A percentile compares a stretch with the other conserved stretches of the same genome.
These are phyloP conservation scores for Sporothrix sp. DNA, from an alignment of 2,329 filamentous ascomycete genomes.

Conservation along the genomic window DNA sequence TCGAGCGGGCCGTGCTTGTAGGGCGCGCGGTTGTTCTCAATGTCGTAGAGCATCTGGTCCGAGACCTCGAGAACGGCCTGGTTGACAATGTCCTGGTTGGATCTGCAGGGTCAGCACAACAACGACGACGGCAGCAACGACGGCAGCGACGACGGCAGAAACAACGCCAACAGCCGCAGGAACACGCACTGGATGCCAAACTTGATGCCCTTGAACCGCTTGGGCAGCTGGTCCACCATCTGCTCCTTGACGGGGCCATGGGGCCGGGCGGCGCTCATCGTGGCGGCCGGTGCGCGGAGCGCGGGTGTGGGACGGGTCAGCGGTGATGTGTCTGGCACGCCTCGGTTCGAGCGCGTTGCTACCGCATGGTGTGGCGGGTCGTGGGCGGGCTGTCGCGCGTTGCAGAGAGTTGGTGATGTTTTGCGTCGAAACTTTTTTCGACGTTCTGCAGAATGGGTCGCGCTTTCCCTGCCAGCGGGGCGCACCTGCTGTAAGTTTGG, in stretches of 20 bases:
- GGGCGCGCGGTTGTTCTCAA: conserved; percentile 66
- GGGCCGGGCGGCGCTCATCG: conserved; percentile 14
- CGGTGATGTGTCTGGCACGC: background rate
- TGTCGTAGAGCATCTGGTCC: conserved; percentile 88
- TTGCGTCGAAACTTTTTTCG: conserved; percentile 7
- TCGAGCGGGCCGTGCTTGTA: conserved; percentile 82
- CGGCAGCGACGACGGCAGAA: too few relatives aligned
- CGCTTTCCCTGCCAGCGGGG: conserved; percentile 3
- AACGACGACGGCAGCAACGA: too few relatives aligned
- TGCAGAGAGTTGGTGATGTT: conserved; percentile 3
- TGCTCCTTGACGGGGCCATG: conserved; percentile 51
- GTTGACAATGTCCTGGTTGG: conserved; percentile 87
- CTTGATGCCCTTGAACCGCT: conserved; percentile 85
- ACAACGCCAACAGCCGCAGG: too few relatives aligned
- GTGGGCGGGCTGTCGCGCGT: background rate
- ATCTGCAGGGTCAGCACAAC: conserved; percentile 43
- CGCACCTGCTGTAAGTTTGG: conserved; percentile 6
- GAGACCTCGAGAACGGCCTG: conserved; percentile 92
- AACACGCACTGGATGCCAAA: conserved; percentile 74
- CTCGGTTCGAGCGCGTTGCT: conserved; percentile 1
- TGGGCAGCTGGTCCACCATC: conserved; percentile 78
- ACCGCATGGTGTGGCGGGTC: conserved; percentile 10
- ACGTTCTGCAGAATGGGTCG: conserved; percentile 1
- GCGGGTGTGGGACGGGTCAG: background rate
- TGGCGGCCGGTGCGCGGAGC: background rate